Evolutionary conservation across 2,329 filamentous ascomycete species (phyloP), one percentile per base, ranked within the genome.

Genomic region (Ophiostoma sp.): DNA sequence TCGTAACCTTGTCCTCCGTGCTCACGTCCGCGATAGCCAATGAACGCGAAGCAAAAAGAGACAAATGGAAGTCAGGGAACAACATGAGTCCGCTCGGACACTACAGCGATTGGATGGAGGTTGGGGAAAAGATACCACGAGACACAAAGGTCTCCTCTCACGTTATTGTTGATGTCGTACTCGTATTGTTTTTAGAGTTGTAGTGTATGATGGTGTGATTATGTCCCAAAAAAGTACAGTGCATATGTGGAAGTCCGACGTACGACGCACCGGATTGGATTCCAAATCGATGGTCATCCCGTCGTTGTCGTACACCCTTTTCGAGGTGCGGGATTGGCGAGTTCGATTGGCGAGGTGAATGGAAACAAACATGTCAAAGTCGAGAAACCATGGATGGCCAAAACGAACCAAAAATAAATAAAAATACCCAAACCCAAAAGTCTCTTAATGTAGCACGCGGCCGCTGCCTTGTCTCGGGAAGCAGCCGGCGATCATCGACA

Each of bases 301-400:
- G 39, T 4, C 39, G 2, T 1, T 9, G 39, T 42, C 39, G 17
- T n/a, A 3, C 31, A n/a, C 57, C 31, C 31, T 36, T 63, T 42
- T 42, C 19, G 17, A 39, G 19, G 2, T 2, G 3, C 17, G 3
- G n/a, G 31, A 63, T n/a, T n/a, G 28, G 7, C 12, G 57, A 33
- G 31, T 36, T 42, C 19, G 57, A 57, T 31, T 57, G 55, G 55
- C 11, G 55, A 31, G 55, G 31, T 25, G 11, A 12, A 9, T 2
- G n/a, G 19, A 25, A 25, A 5, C 22, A 55, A 25, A 25, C n/a
- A 25, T 55, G 22, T 25, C 7, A 55, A 55, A 55, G 25, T 1
- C 19, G 9, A 91, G 70, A 89, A 12, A 48, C 25, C 17, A 33
- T 1, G 63, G 2, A 52, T 19, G 22, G 19, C 0, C 48, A 57